Base-by-base conservation (phyloP, 2,329 filamentous ascomycete genomes). In the Furcasterigmium sp. region DNA sequence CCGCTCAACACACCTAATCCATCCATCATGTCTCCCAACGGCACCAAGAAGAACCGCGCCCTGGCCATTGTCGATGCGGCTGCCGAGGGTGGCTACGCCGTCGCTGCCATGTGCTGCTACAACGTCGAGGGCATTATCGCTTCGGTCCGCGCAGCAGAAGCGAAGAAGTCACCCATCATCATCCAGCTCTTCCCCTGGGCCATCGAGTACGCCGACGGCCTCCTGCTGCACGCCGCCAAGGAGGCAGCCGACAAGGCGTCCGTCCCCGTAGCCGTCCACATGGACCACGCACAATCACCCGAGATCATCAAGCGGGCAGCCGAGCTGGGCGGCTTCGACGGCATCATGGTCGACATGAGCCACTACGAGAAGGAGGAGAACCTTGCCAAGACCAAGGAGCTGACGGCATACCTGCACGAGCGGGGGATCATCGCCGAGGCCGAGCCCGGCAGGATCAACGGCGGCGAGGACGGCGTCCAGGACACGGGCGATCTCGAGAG, bases 331-430 rank as follows among this genome's bases (percentile, higher is more conserved):
- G 70, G 70, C 0, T 87, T 87, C 50, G 84, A 87, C 58, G 76
- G 70, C 42, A 86, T 88, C 57, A 87, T 88, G 84, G 78, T 87
- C 0, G 85, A 88, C 61, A 88, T 88, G 83, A 79, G 73, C 45
- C 84, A 87, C 57, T 80, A 84, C 55, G 82, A 85, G 51, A 81
- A 80, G 52, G 80, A 75, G 42, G 82, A 87, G 63, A 88, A 88
- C 56, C 66, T 89, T 29, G 66, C 70, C 5, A 70, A 75, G 56
- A 86, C 81, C 14, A 70, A 68, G 41, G 76, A 82, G 46, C 62
- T 85, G 39, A 79, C 81, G 3, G 62, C 62, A n/a, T 77, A 80
- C 53, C 82, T 82, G 54, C 74, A 84, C 55, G 75, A 65, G 47
- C 68, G 73, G 20, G 79, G 80, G 2, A 85, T 85, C 46, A 73